Evolutionary conservation across 345 rosid genomes (phyloP).

Genomic region (Rhizophora mangle): DNA sequence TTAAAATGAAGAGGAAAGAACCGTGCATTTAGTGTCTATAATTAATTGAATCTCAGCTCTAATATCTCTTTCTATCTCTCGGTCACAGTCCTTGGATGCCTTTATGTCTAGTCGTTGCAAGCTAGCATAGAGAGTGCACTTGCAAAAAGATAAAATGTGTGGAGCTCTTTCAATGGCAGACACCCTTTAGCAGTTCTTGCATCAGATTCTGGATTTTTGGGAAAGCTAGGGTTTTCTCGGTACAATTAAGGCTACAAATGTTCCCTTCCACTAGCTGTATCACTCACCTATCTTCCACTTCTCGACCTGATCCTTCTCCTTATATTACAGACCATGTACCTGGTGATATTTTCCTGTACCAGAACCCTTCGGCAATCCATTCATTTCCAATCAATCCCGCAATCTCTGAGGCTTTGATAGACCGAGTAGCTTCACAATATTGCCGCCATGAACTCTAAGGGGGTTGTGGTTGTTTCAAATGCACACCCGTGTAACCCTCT

Average conservation of each 20-base stretch:
- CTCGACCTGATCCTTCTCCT: conserved; percentile 8
- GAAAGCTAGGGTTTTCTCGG: conserved; percentile 16
- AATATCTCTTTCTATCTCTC: not conserved
- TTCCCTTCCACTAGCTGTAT: conserved; percentile 20
- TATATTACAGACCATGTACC: conserved; percentile 11
- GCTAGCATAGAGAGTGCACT: too few species aligned
- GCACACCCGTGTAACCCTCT: conserved; percentile 5
- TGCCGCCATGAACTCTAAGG: conserved; percentile 7
- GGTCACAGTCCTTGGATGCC: not conserved
- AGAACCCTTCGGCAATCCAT: conserved; percentile 18
- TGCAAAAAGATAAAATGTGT: not conserved
- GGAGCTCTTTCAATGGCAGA: conserved; percentile 8
- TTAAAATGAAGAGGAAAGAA: too few species aligned
- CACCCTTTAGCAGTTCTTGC: not conserved
- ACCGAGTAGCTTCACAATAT: conserved; percentile 15
- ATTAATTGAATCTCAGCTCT: too few species aligned
- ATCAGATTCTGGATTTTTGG: not conserved
- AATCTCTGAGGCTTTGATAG: conserved; percentile 7
- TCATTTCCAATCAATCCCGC: conserved; percentile 15
- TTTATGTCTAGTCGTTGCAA: not conserved
- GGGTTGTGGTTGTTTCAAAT: not conserved
- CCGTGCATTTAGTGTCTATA: too few species aligned
- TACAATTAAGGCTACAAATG: conserved; percentile 14
- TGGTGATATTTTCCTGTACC: conserved; percentile 7
- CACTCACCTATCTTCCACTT: conserved; percentile 19